A percentile compares a stretch with the other conserved stretches of the same genome.
These are phyloP conservation scores for Akanthomyces lecanii DNA, from an alignment of 2,329 filamentous ascomycete genomes.

Conservation along the genomic window DNA sequence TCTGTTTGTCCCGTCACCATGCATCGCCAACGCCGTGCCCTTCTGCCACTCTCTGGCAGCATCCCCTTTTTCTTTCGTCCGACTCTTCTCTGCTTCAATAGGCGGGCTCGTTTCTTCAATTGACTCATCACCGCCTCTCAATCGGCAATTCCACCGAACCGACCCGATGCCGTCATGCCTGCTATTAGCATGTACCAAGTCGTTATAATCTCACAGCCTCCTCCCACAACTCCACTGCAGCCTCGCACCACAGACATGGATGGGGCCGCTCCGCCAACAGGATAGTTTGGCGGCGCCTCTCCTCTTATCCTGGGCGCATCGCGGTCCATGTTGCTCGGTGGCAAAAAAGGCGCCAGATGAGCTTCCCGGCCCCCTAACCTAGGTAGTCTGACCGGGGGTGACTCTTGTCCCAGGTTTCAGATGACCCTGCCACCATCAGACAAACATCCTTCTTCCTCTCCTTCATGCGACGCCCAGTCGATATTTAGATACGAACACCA, in stretches of 20 bases:
- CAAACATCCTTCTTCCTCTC: not conserved
- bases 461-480: not conserved
- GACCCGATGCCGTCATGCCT: not conserved
- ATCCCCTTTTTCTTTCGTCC: not conserved
- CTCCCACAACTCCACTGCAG: not conserved
- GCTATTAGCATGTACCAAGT: not conserved
- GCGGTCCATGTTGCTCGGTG: not conserved
- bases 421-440: not conserved
- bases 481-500: not conserved
- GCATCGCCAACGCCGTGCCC: not conserved
- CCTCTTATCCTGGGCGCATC: not conserved
- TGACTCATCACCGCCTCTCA: not conserved
- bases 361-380: no score
- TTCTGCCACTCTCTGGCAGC: not conserved
- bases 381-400: no score
- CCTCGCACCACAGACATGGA: no score
- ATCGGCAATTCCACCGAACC: not conserved
- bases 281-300: not conserved
- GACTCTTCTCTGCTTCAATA: not conserved
- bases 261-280: not conserved
- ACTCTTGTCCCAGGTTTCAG: not conserved
- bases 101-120: not conserved
- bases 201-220: constrained; percentile 2
- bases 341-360: not conserved
- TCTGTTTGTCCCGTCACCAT: not conserved